Base-by-base conservation (phyloP, 495 filamentous ascomycete genomes). In the Entonaema liquescens region DNA sequence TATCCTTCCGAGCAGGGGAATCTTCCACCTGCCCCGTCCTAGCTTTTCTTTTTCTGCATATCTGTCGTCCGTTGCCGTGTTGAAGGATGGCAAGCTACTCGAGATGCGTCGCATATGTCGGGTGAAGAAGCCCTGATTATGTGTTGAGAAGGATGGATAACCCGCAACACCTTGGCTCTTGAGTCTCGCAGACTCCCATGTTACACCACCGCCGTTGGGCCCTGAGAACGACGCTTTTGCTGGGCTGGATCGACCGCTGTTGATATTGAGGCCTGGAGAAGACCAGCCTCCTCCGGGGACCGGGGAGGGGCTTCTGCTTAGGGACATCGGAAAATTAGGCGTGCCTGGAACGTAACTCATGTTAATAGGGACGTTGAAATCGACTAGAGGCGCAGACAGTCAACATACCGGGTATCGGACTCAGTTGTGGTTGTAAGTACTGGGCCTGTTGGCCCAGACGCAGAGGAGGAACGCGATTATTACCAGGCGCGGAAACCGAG, bases 261-360 rank as follows among this genome's bases (percentile, higher is more conserved):
- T 82, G 63, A 89, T 87, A 53, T 87, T 89, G 57, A 96, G 83
- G 31, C 92, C 93, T 19, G 93, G 93, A 79, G 89, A 95, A 63
- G 92, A 88, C 93, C 94, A 97, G 71, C 93, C 93, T 74, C 91
- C 92, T 71, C 91, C 91, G 68, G 87, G 88, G 60, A 87, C 86
- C 66, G 93, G 93, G 54, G 92, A 95, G 52, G 93, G 93, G 74
- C 92, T 95, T 79, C 92, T 88, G 59, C 92, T 94, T 61, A 93
- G 79, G 71, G 93, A 92, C 93, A 97, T 96, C 68, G 82, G 78
- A 67, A 70, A 68, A 55, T 76, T 82, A 23, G 84, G 83, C 31
- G 82, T 86, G 64, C 81, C 83, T 83, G 61, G 38, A 55, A 61
- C 67, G 33, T 53, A 31, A 42, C 36, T 35, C 19, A 64, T 50